Evolutionary conservation across 192 early-diverging fungal species (phyloP), one percentile per base, ranked within the genome.

Genomic region (Backusella westeae): DNA sequence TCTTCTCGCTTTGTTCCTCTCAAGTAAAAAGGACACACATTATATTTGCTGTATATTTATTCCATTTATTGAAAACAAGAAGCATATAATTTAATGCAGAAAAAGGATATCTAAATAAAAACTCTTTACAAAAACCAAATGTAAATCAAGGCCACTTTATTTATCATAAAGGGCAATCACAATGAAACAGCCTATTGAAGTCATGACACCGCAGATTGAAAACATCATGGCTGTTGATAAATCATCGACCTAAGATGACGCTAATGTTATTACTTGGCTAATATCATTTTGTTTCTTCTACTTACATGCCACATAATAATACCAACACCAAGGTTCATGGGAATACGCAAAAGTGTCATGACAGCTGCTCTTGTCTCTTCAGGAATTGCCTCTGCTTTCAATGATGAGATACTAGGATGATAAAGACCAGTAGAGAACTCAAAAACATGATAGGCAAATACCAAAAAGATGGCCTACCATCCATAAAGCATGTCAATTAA

Each of bases 1-100:
- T 95, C 95, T 81, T 97, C 95, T 79, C 92, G 94, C 87, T 97
- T 95, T 85, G 91, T 94, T 85, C 93, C 93, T 76, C 90, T 94
- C 86, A 93, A 93, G 87, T 94, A 92, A 87, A 56, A 56, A 21
- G 8, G 2, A 3, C 6, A 23, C 6, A 29, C 12, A 63, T 63
- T 9, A 10, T 14, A 63, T 63, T 23, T 63, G 56, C 26, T 32
- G 26, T 14, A 63, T 29, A 63, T 56, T 26, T 6, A 7, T 26
- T 59, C 15, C 26, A 26, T 29, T 63, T 26, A 63, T 63, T 26
- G 4, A 63, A 63, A 14, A 10, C 10, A 63, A 23, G 26, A 59
- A 32, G 0, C 21, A 10, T 6, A 21, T 56, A 56, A 56, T 56
- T 56, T 56, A 23, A 56, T 56, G 53, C 53, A 63, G 12, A 63